Percentiles rank a stretch among this genome's conserved stretches.
Conservation (phyloP, 108 stramenopile genomes). For the Skeletonema tropicum region DNA sequence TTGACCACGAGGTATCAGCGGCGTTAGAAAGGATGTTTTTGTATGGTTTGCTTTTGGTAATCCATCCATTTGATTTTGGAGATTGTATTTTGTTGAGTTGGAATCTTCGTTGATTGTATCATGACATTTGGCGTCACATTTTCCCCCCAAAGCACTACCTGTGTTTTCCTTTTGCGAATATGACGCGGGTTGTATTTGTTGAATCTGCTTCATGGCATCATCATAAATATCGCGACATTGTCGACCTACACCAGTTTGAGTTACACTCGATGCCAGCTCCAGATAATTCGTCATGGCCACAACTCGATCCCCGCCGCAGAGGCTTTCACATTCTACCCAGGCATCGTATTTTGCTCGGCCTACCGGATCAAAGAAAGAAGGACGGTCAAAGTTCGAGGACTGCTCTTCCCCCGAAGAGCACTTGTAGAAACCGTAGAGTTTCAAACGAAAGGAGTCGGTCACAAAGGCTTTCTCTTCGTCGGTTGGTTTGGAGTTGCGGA, state of each 20-base stretch:
- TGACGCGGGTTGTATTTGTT: neutral
- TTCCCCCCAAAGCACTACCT: neutral
- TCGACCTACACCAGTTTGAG: constrained; percentile 5
- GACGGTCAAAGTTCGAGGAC: constrained; percentile 9
- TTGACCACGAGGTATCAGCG: constrained; percentile 75
- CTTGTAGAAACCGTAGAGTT: constrained; percentile 39
- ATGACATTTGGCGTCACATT: no score
- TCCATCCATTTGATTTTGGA: neutral
- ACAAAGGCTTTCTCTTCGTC: constrained; percentile 3
- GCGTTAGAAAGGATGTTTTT: constrained; percentile 14
- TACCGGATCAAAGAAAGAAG: constrained; percentile 48
- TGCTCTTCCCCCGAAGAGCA: constrained; percentile 6
- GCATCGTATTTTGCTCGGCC: constrained; percentile 56
- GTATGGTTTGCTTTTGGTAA: neutral
- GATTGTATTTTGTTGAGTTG: neutral
- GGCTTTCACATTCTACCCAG: constrained; percentile 9
- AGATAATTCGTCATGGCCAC: constrained; percentile 9
- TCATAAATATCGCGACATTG: constrained; percentile 3
- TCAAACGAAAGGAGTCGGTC: constrained; percentile 19
- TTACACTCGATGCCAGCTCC: constrained; percentile 6
- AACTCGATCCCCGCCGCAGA: constrained; percentile 15
- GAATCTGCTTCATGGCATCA: neutral
- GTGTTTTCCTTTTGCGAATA: neutral
- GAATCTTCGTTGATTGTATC: neutral
- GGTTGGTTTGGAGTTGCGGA: constrained; percentile 11